Base-by-base conservation (phyloP, 2,329 filamentous ascomycete species). In the Hypoxylon rubiginosum region DNA sequence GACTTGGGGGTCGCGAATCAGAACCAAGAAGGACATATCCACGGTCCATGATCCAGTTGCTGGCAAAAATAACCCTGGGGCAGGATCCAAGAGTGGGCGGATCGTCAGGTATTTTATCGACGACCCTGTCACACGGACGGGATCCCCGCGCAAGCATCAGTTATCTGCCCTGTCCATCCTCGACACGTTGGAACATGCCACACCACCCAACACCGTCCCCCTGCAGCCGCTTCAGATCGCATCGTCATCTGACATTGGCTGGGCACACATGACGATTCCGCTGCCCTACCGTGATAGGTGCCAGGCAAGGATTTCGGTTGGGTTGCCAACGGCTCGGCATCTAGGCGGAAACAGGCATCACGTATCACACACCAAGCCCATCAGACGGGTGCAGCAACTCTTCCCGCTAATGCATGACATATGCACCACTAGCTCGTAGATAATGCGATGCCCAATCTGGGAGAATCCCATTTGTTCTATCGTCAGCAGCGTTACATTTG, bases 161-260 rank as follows among this genome's bases (percentile, higher is more conserved):
- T 17, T 58, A 57, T 41, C 34, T 46, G 57, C 50, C 60, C 60
- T 64, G 56, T 52, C 64, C 46, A 34, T 64, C 62, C 36, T 58
- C 36, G 62, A 58, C 59, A 68, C 62, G 65, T 68, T 70, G 58
- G 55, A 63, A 58, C 63, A 64, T 52, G 49, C 61, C 57, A 69
- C 70, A 65, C 70, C 66, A 66, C 19, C 17, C n/a, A 43, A 43
- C 4, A 43, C 39, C 39, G 64, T 65, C 34, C 67, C 45, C 11
- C 49, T 67, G 69, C 68, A 69, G 57, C 59, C 48, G 53, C 55
- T 21, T 64, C 46, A 67, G 62, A 64, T 64, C 62, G 53, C 43
- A 64, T 64, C 69, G 62, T 72, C 69, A 72, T 72, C 64, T 71
- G 64, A 73, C 68, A 70, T 70, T 70, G 62, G 70, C 49, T 63